phyloP scores from a whole-genome alignment of 805 yeast genomes.

The Torulaspora maleeae region DNA sequence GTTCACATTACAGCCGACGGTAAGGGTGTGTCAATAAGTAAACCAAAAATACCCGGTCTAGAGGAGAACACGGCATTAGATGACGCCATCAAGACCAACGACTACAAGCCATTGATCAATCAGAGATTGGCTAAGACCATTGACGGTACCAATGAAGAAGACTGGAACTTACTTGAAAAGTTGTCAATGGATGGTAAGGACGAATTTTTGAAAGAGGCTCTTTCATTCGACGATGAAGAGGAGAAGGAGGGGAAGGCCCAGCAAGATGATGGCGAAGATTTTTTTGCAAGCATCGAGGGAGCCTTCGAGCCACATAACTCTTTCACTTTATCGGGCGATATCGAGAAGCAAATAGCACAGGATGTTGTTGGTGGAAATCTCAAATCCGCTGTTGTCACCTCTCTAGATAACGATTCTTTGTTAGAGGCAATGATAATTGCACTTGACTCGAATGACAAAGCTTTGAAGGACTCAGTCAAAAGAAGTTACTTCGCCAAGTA shows the following conservation, averaged over 20 bases:
- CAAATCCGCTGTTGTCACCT: constrained; percentile 60
- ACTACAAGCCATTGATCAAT: constrained; percentile 52
- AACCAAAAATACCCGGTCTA: constrained; percentile 39
- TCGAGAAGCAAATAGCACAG: constrained; percentile 43
- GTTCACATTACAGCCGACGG: constrained; percentile 49
- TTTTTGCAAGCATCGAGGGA: constrained; percentile 37
- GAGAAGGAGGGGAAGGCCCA: constrained; percentile 14
- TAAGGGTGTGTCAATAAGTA: constrained; percentile 37
- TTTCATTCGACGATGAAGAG: constrained; percentile 37
- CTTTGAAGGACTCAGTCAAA: constrained; percentile 61
- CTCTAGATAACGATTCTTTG: constrained; percentile 58
- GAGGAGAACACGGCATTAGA: constrained; percentile 42
- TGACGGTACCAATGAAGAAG: constrained; percentile 45
- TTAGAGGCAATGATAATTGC: constrained; percentile 83
- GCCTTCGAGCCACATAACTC: constrained; percentile 48
- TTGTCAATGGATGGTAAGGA: constrained; percentile 48
- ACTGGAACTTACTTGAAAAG: constrained; percentile 60
- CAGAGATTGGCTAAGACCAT: constrained; percentile 43
- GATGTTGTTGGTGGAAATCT: constrained; percentile 58
- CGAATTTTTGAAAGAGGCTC: constrained; percentile 45
- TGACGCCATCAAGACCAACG: constrained; percentile 52
- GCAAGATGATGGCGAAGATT: constrained; percentile 36
- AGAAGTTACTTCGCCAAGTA: constrained; percentile 63
- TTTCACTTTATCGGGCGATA: constrained; percentile 45
- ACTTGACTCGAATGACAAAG: constrained; percentile 53